Evolutionary conservation across 257 asterid genomes (phyloP), one percentile per base, ranked within the genome.

Genomic region (Nicotiana tomentosiformis): DNA sequence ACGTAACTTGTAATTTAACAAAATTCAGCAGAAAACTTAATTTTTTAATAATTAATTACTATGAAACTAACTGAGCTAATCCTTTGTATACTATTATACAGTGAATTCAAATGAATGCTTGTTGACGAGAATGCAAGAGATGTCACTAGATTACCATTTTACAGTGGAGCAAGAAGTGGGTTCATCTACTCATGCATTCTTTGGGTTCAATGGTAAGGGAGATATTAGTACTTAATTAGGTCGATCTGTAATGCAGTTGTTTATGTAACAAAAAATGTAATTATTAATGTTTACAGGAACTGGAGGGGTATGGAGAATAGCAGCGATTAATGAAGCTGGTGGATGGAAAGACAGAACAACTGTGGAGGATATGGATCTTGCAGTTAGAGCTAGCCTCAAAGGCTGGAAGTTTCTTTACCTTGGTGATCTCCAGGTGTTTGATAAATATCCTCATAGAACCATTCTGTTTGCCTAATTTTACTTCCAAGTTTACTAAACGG

Each of bases 151-250:
- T 70, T 91, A 91, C 86, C 95, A 91, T 90, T 91, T 91, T 72
- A 90, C 83, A 12, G 95, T 91, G 7, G 95, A 91, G 85, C 95
- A 91, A 90, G 95, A 90, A 89, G 95, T 91, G 23, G 95, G 95
- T 68, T 90, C 94, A 29, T 90, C 91, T 78, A 91, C 94, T 78
- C 94, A 91, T 86, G 91, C 94, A 37, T 91, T 91, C 88, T 91
- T 92, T 77, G 95, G 95, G 78, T 92, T 92, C 87, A 92, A 92
- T 66, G 95, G 95, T 92, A 72, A 62, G 82, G 77, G 26, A 65
- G 15, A 81, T 29, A 0, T 20, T 23, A 23, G 26, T 23, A 23
- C 26, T 23, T 23, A 23, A 23, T 23, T 23, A 23, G 26, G 26
- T 23, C 26, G 26, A 23, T 23, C 0, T 23, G 26, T 23, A 23